Evolutionary conservation across 225 moss, liverwort and hornwort species (phyloP), one percentile per base, ranked within the genome.

Genomic region (Antitrichia curtipendula): DNA sequence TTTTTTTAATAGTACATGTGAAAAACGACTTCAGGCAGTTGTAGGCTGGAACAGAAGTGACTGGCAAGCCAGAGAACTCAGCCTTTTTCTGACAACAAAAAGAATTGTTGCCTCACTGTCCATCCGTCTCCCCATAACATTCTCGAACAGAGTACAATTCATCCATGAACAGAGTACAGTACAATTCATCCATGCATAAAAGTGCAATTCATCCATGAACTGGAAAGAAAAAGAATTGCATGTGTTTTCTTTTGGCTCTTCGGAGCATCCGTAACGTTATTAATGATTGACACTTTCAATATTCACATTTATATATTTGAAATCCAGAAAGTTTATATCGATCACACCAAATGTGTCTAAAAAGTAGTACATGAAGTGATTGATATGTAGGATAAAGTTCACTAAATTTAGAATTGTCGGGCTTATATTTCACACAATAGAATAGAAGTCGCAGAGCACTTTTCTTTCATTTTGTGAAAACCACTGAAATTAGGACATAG

Each of bases 11-110:
- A 85, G 75, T 19, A 6, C 59, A 87, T 59, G 45, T 74, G 80
- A 49, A 66, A 59, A 80, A 84, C 36, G 23, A 31, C 14, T 83
- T 43, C 40, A n/a, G n/a, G n/a, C n/a, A 43, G 32, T 54, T 63
- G 63, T 64, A 65, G 85, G 18, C 66, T 49, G 49, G 50, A 61
- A 57, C n/a, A 47, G 20, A 19, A 43, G 53, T 34, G 41, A 10
- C 45, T 71, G 57, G 18, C 78, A 57, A 50, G 60, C 75, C 43
- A 81, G 15, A 36, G 68, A 45, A 81, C 60, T n/a, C n/a, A n/a
- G n/a, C n/a, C 85, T 40, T 72, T n/a, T 58, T 81, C 60, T 81
- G 84, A 80, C 87, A 76, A 76, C 68, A 89, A 84, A 45, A 61
- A 71, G 70, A 61, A 53, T 38, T 71, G 53, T 31, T 50, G 78